A percentile compares a stretch with the other conserved stretches of the same genome.
Evolutionary conservation across 2,329 filamentous ascomycete genomes (phyloP).

Genomic region (Neonectria faginata): DNA sequence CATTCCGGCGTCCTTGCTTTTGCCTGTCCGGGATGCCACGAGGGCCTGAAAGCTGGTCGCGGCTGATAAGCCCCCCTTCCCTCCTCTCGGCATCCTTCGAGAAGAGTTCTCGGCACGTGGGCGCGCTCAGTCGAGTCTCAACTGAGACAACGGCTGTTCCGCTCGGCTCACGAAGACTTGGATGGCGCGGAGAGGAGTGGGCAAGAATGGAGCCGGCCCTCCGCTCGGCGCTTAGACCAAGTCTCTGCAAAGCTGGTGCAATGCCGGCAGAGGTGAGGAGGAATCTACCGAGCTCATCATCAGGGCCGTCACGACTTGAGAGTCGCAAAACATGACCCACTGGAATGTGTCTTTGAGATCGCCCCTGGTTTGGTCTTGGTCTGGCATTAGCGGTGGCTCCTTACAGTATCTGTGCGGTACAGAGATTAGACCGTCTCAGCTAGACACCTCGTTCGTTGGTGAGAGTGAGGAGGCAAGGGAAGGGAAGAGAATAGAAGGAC

Average conservation of each 20-base stretch:
- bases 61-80: conserved; percentile 21
- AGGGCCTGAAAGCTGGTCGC: conserved; percentile 18
- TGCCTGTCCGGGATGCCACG: conserved; percentile 30
- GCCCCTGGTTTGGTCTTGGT: conserved; percentile 22
- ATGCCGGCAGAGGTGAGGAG: conserved; percentile 3
- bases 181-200: conserved; percentile 18
- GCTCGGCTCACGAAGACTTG: conserved; percentile 26
- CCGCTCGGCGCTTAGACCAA: conserved; percentile 7
- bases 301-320: not conserved
- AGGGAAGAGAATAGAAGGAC: not conserved
- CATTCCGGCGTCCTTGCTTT: conserved; percentile 31
- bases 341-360: conserved; percentile 29
- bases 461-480: not conserved
- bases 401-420: conserved; percentile 8
- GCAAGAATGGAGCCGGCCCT: conserved; percentile 10
- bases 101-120: conserved; percentile 38
- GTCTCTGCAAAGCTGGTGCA: conserved; percentile 9
- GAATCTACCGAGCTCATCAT: conserved; percentile 5
- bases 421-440: conserved; percentile 21
- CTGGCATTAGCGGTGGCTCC: conserved; percentile 27
- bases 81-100: conserved; percentile 34
- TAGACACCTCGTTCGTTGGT: conserved; percentile 12
- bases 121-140: conserved; percentile 17
- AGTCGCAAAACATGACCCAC: conserved; percentile 23
- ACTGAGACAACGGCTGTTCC: conserved; percentile 27